A percentile compares a stretch with the other conserved stretches of the same genome.
phyloP scores from a whole-genome alignment of 2,329 filamentous ascomycete species.

The Paraconiothyrium brasiliense region DNA sequence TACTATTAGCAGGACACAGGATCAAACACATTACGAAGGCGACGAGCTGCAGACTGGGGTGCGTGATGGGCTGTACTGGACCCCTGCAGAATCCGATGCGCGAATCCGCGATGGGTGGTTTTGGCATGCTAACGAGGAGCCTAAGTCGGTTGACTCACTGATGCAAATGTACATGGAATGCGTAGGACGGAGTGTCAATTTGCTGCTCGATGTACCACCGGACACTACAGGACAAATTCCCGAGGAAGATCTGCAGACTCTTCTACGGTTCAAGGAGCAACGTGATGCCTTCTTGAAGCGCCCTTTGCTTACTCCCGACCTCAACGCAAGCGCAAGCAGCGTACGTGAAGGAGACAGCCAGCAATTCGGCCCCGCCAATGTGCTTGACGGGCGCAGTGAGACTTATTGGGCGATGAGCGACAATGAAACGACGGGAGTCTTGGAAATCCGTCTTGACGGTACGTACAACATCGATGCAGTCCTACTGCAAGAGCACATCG shows the following conservation, averaged over 20 bases:
- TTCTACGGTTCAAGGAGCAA: constrained; percentile 20
- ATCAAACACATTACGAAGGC: constrained; percentile 19
- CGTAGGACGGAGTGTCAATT: constrained; percentile 22
- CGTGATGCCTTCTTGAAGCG: constrained; percentile 22
- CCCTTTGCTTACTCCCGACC: constrained; percentile 1
- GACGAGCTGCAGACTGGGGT: constrained; percentile 23
- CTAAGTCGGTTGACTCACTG: constrained; percentile 19
- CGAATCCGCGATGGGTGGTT: constrained; percentile 26
- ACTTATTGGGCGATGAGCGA: constrained; percentile 27
- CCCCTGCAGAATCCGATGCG: constrained; percentile 27
- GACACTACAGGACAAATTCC: constrained; percentile 20
- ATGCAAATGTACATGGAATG: constrained; percentile 26
- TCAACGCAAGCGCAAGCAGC: constrained; percentile 19
- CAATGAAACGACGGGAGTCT: constrained; percentile 16
- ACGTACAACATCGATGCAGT: constrained; percentile 20
- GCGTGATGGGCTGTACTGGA: constrained; percentile 25
- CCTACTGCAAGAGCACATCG: constrained; percentile 26
- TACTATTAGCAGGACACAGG: constrained; percentile 26
- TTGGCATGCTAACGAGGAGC: constrained; percentile 21
- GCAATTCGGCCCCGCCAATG: constrained; percentile 19
- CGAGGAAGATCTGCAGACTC: constrained; percentile 15
- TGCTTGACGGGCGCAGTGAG: constrained; percentile 15
- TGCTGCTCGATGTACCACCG: constrained; percentile 27
- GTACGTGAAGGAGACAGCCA: constrained; percentile 17
- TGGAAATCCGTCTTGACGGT: constrained; percentile 21